Evolutionary conservation across 2,329 filamentous ascomycete genomes (phyloP).

Genomic region (Fusarium subglutinans): DNA sequence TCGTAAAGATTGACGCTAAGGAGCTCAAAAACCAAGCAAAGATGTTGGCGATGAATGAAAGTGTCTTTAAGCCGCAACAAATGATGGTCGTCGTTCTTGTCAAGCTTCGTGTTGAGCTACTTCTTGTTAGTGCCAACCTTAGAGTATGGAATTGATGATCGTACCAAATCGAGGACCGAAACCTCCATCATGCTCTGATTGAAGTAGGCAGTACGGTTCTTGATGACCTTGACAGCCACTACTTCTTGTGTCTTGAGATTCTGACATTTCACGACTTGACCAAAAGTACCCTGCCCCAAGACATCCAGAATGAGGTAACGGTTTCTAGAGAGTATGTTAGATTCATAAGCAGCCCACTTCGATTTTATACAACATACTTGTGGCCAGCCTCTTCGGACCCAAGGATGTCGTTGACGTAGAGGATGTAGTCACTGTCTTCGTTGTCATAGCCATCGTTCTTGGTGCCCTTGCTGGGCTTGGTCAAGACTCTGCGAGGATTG

Average conservation of each 20-base stretch:
- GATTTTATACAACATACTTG: slow-evolving; percentile 69
- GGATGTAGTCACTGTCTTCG: slow-evolving; percentile 98
- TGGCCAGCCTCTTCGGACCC: slow-evolving; percentile 98
- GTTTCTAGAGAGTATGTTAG: slow-evolving; percentile 66
- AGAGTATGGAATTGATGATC: neutral
- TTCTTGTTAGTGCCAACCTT: slow-evolving; percentile 37
- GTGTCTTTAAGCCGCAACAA: slow-evolving; percentile 94
- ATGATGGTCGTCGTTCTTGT: slow-evolving; percentile 99
- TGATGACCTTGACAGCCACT: slow-evolving; percentile 98
- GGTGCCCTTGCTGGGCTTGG: slow-evolving; percentile 96
- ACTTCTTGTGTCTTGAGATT: slow-evolving; percentile 98
- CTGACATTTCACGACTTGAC: slow-evolving; percentile 98
- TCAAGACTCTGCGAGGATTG: slow-evolving; percentile 93
- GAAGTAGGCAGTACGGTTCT: slow-evolving; percentile 98
- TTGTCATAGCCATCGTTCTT: slow-evolving; percentile 99
- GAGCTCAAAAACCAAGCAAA: slow-evolving; percentile 95
- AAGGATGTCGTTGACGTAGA: slow-evolving; percentile 98
- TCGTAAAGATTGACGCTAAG: slow-evolving; percentile 98
- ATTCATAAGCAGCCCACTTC: slow-evolving; percentile 1
- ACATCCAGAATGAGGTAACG: slow-evolving; percentile 97
- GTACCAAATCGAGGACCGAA: slow-evolving; percentile 91
- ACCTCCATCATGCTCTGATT: slow-evolving; percentile 99
- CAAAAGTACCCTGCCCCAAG: slow-evolving; percentile 95
- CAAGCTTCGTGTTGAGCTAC: slow-evolving; percentile 95
- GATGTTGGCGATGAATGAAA: slow-evolving; percentile 96